phyloP scores from a whole-genome alignment of 495 filamentous ascomycete genomes.

The Hypoxylon crocopeplum region DNA sequence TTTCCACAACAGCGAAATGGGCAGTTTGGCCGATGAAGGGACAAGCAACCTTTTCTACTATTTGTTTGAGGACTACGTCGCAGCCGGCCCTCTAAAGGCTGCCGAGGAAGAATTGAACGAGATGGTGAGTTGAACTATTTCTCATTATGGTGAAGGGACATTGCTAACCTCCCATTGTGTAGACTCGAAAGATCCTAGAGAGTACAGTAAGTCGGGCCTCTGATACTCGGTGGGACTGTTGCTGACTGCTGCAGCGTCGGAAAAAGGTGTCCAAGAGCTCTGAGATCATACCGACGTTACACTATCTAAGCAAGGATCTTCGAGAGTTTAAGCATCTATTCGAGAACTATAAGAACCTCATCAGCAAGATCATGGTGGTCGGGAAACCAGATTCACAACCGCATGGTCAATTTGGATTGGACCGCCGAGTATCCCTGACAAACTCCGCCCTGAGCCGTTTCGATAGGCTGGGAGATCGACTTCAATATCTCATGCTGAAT shows the following conservation, averaged over 20 bases:
- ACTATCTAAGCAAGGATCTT: slow-evolving; percentile 70
- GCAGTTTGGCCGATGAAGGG: slow-evolving; percentile 58
- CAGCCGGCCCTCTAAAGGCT: slow-evolving; percentile 57
- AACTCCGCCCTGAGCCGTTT: slow-evolving; percentile 74
- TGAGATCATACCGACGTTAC: slow-evolving; percentile 51
- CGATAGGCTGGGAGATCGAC: slow-evolving; percentile 75
- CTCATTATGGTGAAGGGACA: slow-evolving; percentile 28
- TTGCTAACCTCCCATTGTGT: slow-evolving; percentile 4
- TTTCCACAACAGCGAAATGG: slow-evolving; percentile 18
- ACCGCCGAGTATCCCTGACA: slow-evolving; percentile 64
- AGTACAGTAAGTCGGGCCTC: slow-evolving; percentile 33
- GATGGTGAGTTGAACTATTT: slow-evolving; percentile 58
- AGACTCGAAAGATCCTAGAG: slow-evolving; percentile 41
- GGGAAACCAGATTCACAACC: slow-evolving; percentile 44
- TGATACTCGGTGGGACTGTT: neutral
- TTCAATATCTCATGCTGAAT: slow-evolving; percentile 79
- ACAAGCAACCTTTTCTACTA: slow-evolving; percentile 84
- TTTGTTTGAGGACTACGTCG: slow-evolving; percentile 78
- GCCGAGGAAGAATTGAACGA: slow-evolving; percentile 79
- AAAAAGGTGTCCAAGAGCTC: slow-evolving; percentile 39
- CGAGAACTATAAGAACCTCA: slow-evolving; percentile 78
- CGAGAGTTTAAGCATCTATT: slow-evolving; percentile 82
- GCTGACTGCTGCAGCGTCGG: slow-evolving; percentile 28
- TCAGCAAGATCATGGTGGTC: slow-evolving; percentile 61
- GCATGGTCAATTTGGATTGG: slow-evolving; percentile 23